phyloP scores from a whole-genome alignment of 331 rosid genomes.

The Cydonia oblonga region DNA sequence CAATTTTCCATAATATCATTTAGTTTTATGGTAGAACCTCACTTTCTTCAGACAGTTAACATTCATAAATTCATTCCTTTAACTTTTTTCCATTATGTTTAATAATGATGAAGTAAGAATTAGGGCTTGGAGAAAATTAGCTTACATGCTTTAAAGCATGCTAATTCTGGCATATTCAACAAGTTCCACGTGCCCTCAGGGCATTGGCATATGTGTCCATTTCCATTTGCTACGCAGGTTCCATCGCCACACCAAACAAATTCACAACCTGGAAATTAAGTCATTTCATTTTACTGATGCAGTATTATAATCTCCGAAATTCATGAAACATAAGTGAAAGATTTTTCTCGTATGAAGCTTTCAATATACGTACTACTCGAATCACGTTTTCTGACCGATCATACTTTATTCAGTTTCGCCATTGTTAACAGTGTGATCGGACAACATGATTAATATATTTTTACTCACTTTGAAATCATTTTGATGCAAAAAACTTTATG shows the following conservation, averaged over 20 bases:
- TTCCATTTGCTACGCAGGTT: conserved; percentile 26
- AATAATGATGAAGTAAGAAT: no score
- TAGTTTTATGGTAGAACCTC: no score
- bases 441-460: neutral
- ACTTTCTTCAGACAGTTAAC: no score
- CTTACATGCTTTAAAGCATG: conserved; percentile 48
- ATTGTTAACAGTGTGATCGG: neutral
- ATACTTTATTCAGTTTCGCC: neutral
- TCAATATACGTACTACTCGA: neutral
- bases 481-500: neutral
- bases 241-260: conserved; percentile 47
- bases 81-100: no score
- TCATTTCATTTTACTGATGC: neutral
- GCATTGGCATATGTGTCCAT: conserved; percentile 44
- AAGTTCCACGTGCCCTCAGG: conserved; percentile 40
- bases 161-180: conserved; percentile 14
- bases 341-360: neutral
- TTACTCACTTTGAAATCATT: neutral
- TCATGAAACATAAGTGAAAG: neutral
- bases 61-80: no score
- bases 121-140: neutral
- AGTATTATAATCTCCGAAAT: neutral
- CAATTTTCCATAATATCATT: no score
- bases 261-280: conserved; percentile 35
- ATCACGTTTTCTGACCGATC: neutral